Conservation (phyloP, 2,329 filamentous ascomycete species). For the Penicillium sp. region DNA sequence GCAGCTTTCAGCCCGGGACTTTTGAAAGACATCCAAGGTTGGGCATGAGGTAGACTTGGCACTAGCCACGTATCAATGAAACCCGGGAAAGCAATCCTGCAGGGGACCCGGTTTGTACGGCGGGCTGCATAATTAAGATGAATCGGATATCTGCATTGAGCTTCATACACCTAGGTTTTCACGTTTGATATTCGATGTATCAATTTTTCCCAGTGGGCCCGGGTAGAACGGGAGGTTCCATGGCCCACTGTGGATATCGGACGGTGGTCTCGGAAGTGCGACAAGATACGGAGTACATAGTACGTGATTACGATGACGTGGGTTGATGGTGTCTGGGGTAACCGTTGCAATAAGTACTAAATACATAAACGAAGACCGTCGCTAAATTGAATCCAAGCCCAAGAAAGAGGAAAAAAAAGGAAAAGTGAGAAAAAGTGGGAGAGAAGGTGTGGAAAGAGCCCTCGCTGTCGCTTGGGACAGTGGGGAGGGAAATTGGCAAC, state of each 20-base stretch:
- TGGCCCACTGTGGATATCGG: slow-evolving; percentile 3
- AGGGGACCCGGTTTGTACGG: not conserved
- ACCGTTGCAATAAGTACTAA: slow-evolving; percentile 9
- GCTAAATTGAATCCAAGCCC: slow-evolving; percentile 18
- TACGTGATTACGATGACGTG: not conserved
- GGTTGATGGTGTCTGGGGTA: not conserved
- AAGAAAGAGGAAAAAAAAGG: not conserved
- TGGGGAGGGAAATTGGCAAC: too few relatives aligned
- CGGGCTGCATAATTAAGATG: not conserved
- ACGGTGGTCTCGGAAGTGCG: too few relatives aligned
- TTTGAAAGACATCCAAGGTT: too few relatives aligned
- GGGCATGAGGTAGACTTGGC: too few relatives aligned
- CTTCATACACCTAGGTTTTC: not conserved
- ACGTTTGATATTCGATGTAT: slow-evolving; percentile 2
- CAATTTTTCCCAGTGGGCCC: not conserved
- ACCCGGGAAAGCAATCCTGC: not conserved
- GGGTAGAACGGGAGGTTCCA: not conserved
- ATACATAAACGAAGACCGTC: slow-evolving; percentile 17
- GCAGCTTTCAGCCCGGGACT: too few relatives aligned
- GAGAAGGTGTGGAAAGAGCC: not conserved
- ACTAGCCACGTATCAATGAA: not conserved
- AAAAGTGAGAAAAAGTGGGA: not conserved
- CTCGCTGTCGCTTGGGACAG: too few relatives aligned
- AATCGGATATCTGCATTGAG: not conserved
- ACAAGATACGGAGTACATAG: not conserved